Evolutionary conservation across 73 alveolate genomes (phyloP).

Genomic region (Uronychia setigera): DNA sequence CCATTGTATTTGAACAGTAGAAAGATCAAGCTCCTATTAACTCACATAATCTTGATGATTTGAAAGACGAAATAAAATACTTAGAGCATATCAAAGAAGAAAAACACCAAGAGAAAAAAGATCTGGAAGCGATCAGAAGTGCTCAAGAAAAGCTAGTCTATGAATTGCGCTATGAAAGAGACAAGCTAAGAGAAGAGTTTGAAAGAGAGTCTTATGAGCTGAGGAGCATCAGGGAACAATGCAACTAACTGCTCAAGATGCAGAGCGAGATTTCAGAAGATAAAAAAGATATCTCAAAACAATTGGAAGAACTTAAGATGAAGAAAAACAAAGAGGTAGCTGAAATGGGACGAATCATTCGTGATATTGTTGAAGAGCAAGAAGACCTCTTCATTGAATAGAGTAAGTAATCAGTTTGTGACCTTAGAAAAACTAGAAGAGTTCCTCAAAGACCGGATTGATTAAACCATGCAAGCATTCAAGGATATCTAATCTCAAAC

Average conservation of each 20-base stretch:
- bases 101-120: background rate
- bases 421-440: background rate
- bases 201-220: background rate
- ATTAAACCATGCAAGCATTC: background rate
- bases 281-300: background rate
- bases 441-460: background rate
- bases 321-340: background rate
- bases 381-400: background rate
- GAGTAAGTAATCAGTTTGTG: background rate
- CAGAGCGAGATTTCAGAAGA: background rate
- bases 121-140: background rate
- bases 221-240: background rate
- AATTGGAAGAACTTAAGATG: background rate
- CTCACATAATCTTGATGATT: no score
- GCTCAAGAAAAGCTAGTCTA: background rate
- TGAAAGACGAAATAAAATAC: background rate
- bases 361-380: background rate
- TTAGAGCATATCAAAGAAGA: background rate
- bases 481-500: background rate
- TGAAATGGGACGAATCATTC: background rate
- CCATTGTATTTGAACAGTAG: no score
- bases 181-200: background rate
- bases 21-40: no score
- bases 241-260: background rate
- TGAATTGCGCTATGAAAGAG: background rate